These are phyloP conservation scores for Apiospora hydei DNA, from an alignment of 2,329 filamentous ascomycete species.

Conservation along the genomic window DNA sequence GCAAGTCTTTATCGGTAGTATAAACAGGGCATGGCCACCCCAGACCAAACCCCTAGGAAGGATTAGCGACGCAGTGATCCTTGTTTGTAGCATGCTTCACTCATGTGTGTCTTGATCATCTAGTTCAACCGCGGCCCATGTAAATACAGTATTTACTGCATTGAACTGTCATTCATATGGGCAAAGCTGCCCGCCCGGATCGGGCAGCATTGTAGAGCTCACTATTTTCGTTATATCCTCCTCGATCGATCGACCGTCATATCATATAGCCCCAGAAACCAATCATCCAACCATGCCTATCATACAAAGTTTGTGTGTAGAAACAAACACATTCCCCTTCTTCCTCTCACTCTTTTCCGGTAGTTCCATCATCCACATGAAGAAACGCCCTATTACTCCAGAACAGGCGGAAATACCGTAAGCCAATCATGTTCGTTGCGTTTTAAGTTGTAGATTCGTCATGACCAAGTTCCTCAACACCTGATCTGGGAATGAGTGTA, in stretches of 20 bases:
- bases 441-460: not conserved
- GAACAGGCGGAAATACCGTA: not conserved
- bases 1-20: not conserved
- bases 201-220: constrained; percentile 4
- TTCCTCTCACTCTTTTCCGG: not conserved
- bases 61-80: not conserved
- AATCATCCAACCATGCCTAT: constrained; percentile 1
- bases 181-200: not conserved
- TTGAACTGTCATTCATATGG: not conserved
- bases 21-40: not conserved
- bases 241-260: not conserved
- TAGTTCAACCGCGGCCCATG: not conserved
- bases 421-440: not conserved
- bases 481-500: not conserved
- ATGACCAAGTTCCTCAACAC: not conserved
- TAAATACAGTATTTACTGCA: not conserved
- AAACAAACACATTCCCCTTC: not conserved
- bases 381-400: not conserved
- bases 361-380: not conserved
- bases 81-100: no score
- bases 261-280: not conserved
- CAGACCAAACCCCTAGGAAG: not conserved
- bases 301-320: not conserved
- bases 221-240: constrained; percentile 4
- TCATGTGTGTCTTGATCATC: not conserved